Conservation (phyloP, 805 yeast genomes). For the Saccharomycodes ludwigii region DNA sequence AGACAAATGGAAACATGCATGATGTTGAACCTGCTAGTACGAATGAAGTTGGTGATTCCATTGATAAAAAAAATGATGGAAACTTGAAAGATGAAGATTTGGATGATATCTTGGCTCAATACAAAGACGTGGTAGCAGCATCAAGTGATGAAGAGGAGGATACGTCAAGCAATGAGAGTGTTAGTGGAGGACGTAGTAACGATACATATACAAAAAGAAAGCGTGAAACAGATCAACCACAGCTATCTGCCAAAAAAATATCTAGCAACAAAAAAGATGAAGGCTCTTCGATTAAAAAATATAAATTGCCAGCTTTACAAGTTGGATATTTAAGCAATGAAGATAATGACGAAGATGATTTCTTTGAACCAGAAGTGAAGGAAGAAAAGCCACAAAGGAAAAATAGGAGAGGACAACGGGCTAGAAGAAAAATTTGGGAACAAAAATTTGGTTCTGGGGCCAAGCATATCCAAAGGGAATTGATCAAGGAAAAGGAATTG, state of each 20-base stretch:
- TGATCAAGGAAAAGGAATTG: slow-evolving; percentile 40
- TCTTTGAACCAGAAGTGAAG: slow-evolving; percentile 31
- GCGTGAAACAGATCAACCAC: slow-evolving; percentile 1
- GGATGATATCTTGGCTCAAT: slow-evolving; percentile 20
- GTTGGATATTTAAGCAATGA: slow-evolving; percentile 74
- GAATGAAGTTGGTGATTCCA: slow-evolving; percentile 1
- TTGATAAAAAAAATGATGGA: slow-evolving; percentile 9
- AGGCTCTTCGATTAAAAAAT: slow-evolving; percentile 27
- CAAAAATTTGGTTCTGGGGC: slow-evolving; percentile 74
- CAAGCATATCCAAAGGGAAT: slow-evolving; percentile 64
- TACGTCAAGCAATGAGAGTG: slow-evolving; percentile 19
- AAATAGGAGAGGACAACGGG: slow-evolving; percentile 94
- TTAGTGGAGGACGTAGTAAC: background rate
- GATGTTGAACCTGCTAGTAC: slow-evolving; percentile 14
- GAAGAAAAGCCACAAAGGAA: slow-evolving; percentile 39
- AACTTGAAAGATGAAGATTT: slow-evolving; percentile 12
- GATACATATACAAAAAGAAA: background rate
- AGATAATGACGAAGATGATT: slow-evolving; percentile 33
- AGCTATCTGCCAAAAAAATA: background rate
- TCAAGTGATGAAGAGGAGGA: slow-evolving; percentile 32
- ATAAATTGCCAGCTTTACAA: slow-evolving; percentile 53
- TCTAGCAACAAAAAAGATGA: too few relatives aligned
- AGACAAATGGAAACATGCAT: slow-evolving; percentile 10
- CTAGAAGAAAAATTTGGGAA: slow-evolving; percentile 95
- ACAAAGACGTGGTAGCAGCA: slow-evolving; percentile 26